A percentile compares a stretch with the other conserved stretches of the same genome.
Conservation (phyloP, 768 basidiomycete genomes). For the Lactarius hengduanensis region DNA sequence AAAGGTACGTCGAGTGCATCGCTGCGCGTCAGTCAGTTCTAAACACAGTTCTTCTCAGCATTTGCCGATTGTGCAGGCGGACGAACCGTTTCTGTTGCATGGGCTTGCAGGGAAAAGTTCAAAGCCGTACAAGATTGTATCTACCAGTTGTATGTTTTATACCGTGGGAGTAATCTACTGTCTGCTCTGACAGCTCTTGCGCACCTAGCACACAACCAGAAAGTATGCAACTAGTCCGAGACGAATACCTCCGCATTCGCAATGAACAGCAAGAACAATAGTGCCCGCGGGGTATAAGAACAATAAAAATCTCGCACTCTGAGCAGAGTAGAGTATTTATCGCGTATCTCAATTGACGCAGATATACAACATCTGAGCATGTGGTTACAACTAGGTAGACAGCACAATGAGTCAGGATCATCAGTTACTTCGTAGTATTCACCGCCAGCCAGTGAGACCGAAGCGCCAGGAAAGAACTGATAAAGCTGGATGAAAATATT, state of each 20-base stretch:
- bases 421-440: constrained; percentile 18
- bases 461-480: constrained; percentile 41
- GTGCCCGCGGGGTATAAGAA: not conserved
- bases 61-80: constrained; percentile 85
- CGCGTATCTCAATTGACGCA: constrained; percentile 17
- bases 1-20: constrained; percentile 50
- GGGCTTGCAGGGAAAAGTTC: constrained; percentile 74
- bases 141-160: constrained; percentile 65
- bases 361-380: not conserved
- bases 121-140: constrained; percentile 76
- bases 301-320: not conserved
- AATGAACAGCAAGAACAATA: constrained; percentile 37
- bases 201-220: constrained; percentile 63
- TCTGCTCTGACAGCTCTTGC: not conserved
- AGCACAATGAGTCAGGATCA: not conserved
- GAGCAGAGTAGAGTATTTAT: not conserved
- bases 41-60: constrained; percentile 41
- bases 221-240: constrained; percentile 67
- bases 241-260: constrained; percentile 70
- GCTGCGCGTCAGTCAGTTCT: constrained; percentile 2
- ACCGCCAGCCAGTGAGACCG: constrained; percentile 26
- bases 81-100: constrained; percentile 79
- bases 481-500: constrained; percentile 44
- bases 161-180: not conserved
- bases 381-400: constrained; percentile 1